phyloP scores from a whole-genome alignment of 148 eudicot species.

The Simmondsia chinensis region DNA sequence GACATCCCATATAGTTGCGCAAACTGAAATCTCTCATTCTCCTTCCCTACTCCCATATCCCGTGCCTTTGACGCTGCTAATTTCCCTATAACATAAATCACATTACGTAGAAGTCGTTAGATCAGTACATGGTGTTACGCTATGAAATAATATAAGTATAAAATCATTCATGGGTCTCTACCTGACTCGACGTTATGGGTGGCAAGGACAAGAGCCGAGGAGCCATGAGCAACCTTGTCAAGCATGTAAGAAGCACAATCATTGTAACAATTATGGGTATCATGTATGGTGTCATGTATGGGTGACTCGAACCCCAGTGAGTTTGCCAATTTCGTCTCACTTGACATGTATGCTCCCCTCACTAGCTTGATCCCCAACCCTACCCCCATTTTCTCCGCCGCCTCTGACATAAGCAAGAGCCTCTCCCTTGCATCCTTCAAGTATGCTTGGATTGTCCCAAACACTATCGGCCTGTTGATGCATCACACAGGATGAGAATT shows the following conservation, averaged over 20 bases:
- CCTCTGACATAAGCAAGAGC: conserved; percentile 25
- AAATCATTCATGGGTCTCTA: background rate
- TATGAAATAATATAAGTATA: background rate
- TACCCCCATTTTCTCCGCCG: conserved; percentile 56
- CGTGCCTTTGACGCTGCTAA: conserved; percentile 53
- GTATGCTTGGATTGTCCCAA: conserved; percentile 69
- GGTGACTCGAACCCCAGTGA: conserved; percentile 68
- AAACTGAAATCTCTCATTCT: conserved; percentile 51
- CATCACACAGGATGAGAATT: too few species aligned
- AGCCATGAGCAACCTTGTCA: conserved; percentile 44
- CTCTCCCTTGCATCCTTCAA: conserved; percentile 75
- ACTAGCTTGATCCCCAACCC: conserved; percentile 81
- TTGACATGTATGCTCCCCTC: conserved; percentile 87
- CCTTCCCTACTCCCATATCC: conserved; percentile 45
- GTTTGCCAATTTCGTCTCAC: conserved; percentile 49
- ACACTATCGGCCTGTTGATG: conserved; percentile 37
- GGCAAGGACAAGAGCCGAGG: conserved; percentile 64
- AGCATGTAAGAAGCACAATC: conserved; percentile 72
- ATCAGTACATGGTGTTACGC: background rate
- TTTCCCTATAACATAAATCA: conserved; percentile 28
- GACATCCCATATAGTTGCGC: conserved; percentile 95
- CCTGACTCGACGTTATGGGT: conserved; percentile 91
- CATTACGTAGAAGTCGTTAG: background rate
- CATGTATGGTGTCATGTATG: conserved; percentile 46
- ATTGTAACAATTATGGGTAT: conserved; percentile 72